Evolutionary conservation across 495 filamentous ascomycete genomes (phyloP), one percentile per base, ranked within the genome.

Genomic region (Astrocystis sublimbata): DNA sequence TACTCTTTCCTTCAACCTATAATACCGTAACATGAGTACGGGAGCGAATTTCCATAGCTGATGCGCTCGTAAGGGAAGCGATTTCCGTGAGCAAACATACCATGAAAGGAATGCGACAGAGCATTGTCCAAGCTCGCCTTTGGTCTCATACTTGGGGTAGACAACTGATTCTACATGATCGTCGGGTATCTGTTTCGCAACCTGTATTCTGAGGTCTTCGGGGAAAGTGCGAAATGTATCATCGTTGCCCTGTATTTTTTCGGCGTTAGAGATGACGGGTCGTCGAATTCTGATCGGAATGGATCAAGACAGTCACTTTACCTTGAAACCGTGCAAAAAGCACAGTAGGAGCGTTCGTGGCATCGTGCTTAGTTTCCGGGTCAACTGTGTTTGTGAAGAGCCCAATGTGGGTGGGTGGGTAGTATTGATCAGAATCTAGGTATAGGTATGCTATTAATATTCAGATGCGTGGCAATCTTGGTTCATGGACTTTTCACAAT

Each of bases 241-340:
- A 70, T 97, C 92, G 62, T 83, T 85, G 28, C 93, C 93, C 91
- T 96, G 66, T 26, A 33, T 13, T 38, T n/a, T n/a, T n/a, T n/a
- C n/a, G 17, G 5, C 43, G 43, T 58, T 30, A 60, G 51, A 19
- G 4, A 31, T 50, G 21, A 19, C 31, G 6, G 2, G 7, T 49
- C n/a, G 6, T n/a, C n/a, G n/a, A n/a, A n/a, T 49, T 2, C 9
- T 4, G 6, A 30, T 1, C 0, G 15, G 21, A 15, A 19, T 23
- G 10, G 38, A 17, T 9, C 24, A 17, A 13, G 17, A 28, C 36
- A 47, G 4, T 31, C 47, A 41, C 5, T 47, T 58, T 69, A 91
- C 92, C 85, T 97, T 96, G 80, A 97, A 98, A 12, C 93, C 93
- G 68, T 98, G 93, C 43, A 97, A 88, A 76, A 96, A 97, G 70